Percentiles rank a stretch among this genome's conserved stretches.
Conservation (phyloP, 2,329 filamentous ascomycete genomes). For the Phaeosphaeria sp. region DNA sequence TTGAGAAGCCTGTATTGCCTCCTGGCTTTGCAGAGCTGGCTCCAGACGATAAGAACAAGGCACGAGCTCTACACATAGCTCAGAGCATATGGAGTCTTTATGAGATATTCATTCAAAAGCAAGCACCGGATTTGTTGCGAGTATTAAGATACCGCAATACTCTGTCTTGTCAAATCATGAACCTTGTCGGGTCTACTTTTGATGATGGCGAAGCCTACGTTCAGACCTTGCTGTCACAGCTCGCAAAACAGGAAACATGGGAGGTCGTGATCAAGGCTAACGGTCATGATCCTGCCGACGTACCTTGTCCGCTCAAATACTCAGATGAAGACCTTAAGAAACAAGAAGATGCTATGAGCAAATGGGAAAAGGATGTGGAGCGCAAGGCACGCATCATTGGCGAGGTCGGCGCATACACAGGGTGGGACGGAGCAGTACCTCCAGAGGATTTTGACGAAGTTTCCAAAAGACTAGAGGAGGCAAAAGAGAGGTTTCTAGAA, state of each 20-base stretch:
- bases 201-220: conserved; percentile 14
- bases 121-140: conserved; percentile 8
- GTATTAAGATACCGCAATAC: conserved; percentile 8
- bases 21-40: conserved; percentile 9
- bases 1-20: conserved; percentile 5
- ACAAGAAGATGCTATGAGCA: neutral
- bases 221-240: conserved; percentile 9
- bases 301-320: neutral
- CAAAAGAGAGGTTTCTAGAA: neutral
- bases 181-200: conserved; percentile 7
- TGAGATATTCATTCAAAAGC: conserved; percentile 9
- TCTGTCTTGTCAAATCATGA: conserved; percentile 10
- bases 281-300: neutral
- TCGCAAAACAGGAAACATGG: conserved; percentile 7
- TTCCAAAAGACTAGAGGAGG: conserved; percentile 8
- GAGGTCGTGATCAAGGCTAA: neutral
- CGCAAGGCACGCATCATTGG: conserved; percentile 10
- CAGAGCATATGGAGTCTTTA: conserved; percentile 11
- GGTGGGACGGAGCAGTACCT: conserved; percentile 13
- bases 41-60: neutral
- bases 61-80: conserved; percentile 3
- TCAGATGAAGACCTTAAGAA: neutral
- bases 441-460: conserved; percentile 7
- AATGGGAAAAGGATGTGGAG: conserved; percentile 9
- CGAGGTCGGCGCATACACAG: conserved; percentile 14